Conservation (phyloP, 1,284 basidiomycete species). For the Cutaneotrichosporon sp. region DNA sequence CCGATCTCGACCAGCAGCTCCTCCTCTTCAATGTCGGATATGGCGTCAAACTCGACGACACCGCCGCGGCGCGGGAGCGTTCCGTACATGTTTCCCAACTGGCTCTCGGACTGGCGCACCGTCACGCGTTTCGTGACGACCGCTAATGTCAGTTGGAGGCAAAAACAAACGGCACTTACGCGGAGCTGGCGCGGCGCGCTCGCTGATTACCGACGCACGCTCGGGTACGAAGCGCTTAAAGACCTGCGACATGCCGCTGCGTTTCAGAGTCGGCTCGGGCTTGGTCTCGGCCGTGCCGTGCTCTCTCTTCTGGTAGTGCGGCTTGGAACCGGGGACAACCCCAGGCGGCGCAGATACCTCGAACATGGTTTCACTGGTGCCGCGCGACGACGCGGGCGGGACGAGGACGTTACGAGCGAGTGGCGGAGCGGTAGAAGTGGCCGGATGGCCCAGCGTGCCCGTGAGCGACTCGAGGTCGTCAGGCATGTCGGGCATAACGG, state of each 20-base stretch:
- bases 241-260: conserved; percentile 23
- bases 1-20: not conserved
- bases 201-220: no score
- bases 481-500: conserved; percentile 32
- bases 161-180: not conserved
- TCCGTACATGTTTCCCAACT: conserved; percentile 11
- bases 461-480: conserved; percentile 32
- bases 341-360: conserved; percentile 1
- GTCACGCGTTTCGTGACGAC: conserved; percentile 8
- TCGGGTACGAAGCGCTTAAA: conserved; percentile 2
- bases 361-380: conserved; percentile 15
- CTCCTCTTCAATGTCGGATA: not conserved
- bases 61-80: not conserved
- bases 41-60: not conserved
- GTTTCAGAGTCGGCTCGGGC: conserved; percentile 8
- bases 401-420: conserved; percentile 1
- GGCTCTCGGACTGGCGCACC: conserved; percentile 36
- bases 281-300: not conserved
- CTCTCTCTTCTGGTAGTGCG: not conserved
- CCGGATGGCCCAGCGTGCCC: conserved; percentile 26
- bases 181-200: not conserved
- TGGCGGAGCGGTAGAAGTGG: conserved; percentile 22
- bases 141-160: conserved; percentile 2
- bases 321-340: not conserved
- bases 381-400: not conserved